Evolutionary conservation across 2,329 filamentous ascomycete genomes (phyloP).

Genomic region (Calonectria fujianensis): DNA sequence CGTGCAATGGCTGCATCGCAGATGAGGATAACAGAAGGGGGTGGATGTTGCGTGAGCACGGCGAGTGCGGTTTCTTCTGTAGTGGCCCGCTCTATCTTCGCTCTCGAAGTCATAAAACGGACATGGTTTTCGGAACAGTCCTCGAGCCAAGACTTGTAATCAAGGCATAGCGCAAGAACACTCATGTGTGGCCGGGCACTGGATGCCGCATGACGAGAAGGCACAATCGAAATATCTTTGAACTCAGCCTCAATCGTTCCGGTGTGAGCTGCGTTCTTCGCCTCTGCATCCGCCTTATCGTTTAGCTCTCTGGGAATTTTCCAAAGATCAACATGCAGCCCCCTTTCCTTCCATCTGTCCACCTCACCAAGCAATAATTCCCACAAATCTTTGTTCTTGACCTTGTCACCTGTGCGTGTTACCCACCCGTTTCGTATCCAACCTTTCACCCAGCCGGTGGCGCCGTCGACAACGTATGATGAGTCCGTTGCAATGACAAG

Average conservation of each 20-base stretch:
- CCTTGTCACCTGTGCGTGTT: conserved; percentile 55
- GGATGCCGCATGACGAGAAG: neutral
- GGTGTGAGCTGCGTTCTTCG: conserved; percentile 56
- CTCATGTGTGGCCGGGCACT: neutral
- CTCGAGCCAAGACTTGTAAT: conserved; percentile 21
- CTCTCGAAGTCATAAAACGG: conserved; percentile 23
- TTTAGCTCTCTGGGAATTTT: conserved; percentile 67
- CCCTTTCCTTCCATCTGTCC: conserved; percentile 54
- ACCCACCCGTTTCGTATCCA: conserved; percentile 65
- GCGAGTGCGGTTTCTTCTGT: conserved; percentile 27
- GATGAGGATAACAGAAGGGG: conserved; percentile 36
- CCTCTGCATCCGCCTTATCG: conserved; percentile 62
- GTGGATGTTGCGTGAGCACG: conserved; percentile 15
- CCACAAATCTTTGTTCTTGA: conserved; percentile 74
- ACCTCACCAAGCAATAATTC: conserved; percentile 65
- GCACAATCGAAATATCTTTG: conserved; percentile 12
- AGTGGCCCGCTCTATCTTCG: conserved; percentile 28
- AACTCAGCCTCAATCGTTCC: conserved; percentile 10
- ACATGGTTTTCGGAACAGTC: neutral
- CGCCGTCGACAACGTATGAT: conserved; percentile 40
- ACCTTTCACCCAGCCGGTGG: conserved; percentile 27
- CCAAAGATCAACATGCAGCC: conserved; percentile 68
- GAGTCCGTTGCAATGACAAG: conserved; percentile 63
- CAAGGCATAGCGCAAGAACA: conserved; percentile 33
- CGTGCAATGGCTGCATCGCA: conserved; percentile 28